These are phyloP conservation scores for Microcyclosporella mali DNA, from an alignment of 2,329 filamentous ascomycete species.

Conservation along the genomic window DNA sequence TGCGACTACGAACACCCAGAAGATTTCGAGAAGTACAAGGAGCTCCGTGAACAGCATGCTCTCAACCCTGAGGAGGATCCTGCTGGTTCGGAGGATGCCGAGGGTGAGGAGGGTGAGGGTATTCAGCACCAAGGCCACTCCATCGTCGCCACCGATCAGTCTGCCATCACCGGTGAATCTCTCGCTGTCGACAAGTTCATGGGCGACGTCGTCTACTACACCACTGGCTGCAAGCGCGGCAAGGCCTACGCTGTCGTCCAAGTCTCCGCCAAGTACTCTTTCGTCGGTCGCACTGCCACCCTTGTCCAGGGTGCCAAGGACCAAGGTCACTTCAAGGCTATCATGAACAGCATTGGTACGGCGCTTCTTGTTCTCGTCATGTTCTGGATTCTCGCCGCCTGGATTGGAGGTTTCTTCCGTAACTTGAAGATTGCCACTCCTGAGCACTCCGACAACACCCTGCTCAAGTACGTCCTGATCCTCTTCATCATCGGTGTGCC, in stretches of 20 bases:
- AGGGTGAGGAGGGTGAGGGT: slow-evolving; percentile 53
- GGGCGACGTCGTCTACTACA: slow-evolving; percentile 70
- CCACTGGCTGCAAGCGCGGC: slow-evolving; percentile 74
- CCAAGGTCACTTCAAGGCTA: slow-evolving; percentile 73
- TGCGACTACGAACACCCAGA: slow-evolving; percentile 65
- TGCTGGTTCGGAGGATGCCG: slow-evolving; percentile 55
- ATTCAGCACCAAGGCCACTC: slow-evolving; percentile 58
- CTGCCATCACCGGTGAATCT: slow-evolving; percentile 74
- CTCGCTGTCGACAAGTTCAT: slow-evolving; percentile 75
- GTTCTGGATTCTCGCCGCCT: slow-evolving; percentile 67
- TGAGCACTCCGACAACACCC: slow-evolving; percentile 53
- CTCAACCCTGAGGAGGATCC: slow-evolving; percentile 53
- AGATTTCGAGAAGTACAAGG: slow-evolving; percentile 61
- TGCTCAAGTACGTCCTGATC: slow-evolving; percentile 64
- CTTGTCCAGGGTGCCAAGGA: slow-evolving; percentile 70
- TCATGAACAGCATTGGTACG: slow-evolving; percentile 77
- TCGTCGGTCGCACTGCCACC: slow-evolving; percentile 69
- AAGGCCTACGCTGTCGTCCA: slow-evolving; percentile 66
- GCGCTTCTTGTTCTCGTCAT: slow-evolving; percentile 68
- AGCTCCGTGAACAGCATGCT: slow-evolving; percentile 51
- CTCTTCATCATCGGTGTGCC: slow-evolving; percentile 73
- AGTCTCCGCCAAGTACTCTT: slow-evolving; percentile 63
- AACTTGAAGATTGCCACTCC: slow-evolving; percentile 58
- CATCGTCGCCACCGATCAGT: slow-evolving; percentile 68
- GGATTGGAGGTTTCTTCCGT: slow-evolving; percentile 75